Evolutionary conservation across 257 asterid genomes (phyloP).

Genomic region (Knoxia roxburghii): DNA sequence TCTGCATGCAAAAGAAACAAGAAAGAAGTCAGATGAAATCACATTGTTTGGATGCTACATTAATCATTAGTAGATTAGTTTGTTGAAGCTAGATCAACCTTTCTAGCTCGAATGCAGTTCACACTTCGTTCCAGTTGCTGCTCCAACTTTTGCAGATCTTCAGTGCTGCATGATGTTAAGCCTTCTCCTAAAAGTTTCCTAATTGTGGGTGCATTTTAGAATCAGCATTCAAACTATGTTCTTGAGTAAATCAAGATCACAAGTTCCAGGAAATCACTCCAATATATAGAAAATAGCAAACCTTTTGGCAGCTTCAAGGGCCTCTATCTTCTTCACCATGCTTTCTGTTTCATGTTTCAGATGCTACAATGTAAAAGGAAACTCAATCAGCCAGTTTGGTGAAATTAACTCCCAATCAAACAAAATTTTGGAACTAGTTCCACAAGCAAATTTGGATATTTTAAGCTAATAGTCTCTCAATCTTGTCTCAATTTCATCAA

Average conservation of each 20-base stretch:
- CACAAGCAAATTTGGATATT: neutral
- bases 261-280: neutral
- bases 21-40: neutral
- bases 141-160: slow-evolving; percentile 76
- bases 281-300: slow-evolving; percentile 5
- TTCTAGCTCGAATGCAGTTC: slow-evolving; percentile 58
- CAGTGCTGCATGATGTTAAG: slow-evolving; percentile 50
- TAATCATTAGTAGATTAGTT: no score
- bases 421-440: neutral
- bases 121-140: slow-evolving; percentile 76
- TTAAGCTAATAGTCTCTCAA: no score
- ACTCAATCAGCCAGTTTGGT: neutral
- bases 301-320: slow-evolving; percentile 75
- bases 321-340: slow-evolving; percentile 74
- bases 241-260: neutral
- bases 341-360: slow-evolving; percentile 63
- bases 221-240: neutral
- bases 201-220: neutral
- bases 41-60: no score
- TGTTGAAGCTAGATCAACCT: slow-evolving; percentile 44
- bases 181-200: slow-evolving; percentile 90
- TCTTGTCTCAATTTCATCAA: no score
- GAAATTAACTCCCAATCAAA: neutral
- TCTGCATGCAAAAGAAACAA: slow-evolving; percentile 28
- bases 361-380: slow-evolving; percentile 27